Evolutionary conservation across 108 stramenopile species (phyloP).

Genomic region (Thalassiosira profunda): DNA sequence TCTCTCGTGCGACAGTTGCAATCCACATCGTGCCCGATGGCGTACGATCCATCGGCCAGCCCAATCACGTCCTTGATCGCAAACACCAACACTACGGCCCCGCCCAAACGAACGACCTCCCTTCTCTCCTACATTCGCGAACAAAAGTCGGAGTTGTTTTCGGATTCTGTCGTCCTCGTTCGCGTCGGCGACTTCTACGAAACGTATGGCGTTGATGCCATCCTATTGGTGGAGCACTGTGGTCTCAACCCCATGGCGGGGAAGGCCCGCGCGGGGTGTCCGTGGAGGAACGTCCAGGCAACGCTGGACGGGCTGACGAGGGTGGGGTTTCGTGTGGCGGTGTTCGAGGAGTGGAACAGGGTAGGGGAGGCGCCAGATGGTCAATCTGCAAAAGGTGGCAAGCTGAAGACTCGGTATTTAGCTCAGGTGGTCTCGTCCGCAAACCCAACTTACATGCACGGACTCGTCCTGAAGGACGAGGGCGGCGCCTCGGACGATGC

Average conservation of each 20-base stretch:
- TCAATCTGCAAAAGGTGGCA: constrained; percentile 6
- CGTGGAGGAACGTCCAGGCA: constrained; percentile 86
- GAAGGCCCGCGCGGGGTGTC: constrained; percentile 95
- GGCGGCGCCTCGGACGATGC: constrained; percentile 30
- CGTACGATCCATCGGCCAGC: constrained; percentile 65
- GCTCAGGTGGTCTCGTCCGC: constrained; percentile 93
- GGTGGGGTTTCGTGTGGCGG: constrained; percentile 90
- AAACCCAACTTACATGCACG: constrained; percentile 93
- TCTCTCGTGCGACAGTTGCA: constrained; percentile 70
- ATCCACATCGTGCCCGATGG: constrained; percentile 74
- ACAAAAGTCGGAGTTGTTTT: constrained; percentile 62
- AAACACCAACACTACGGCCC: not conserved
- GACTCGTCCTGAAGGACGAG: constrained; percentile 63
- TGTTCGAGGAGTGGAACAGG: constrained; percentile 86
- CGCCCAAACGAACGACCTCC: constrained; percentile 43
- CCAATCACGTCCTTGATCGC: constrained; percentile 20
- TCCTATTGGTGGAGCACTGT: constrained; percentile 93
- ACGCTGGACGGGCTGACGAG: constrained; percentile 89
- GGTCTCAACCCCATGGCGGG: constrained; percentile 97
- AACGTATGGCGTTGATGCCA: constrained; percentile 95
- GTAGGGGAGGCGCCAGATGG: constrained; percentile 9
- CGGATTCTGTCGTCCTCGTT: constrained; percentile 69
- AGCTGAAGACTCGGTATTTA: constrained; percentile 72
- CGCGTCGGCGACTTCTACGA: constrained; percentile 98
- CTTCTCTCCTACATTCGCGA: constrained; percentile 70